phyloP scores from a whole-genome alignment of 2,329 filamentous ascomycete species.

The Akanthomyces uredinophilus region DNA sequence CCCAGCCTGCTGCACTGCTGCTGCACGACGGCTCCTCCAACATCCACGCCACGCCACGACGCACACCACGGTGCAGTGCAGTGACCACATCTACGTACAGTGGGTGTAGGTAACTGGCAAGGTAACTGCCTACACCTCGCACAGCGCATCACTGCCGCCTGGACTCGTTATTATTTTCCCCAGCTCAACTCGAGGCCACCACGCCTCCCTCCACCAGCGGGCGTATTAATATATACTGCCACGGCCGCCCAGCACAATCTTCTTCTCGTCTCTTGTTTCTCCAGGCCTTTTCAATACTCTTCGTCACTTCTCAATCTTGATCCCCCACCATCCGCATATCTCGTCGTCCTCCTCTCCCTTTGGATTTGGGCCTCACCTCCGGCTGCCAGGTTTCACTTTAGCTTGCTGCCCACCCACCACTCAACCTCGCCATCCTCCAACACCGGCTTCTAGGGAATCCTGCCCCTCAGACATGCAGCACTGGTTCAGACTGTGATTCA shows the following conservation, averaged over 20 bases:
- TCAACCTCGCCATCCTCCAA: not conserved
- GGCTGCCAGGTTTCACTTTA: conserved; percentile 2
- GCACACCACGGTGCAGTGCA: not conserved
- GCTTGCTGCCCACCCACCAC: not conserved
- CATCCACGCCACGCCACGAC: not conserved
- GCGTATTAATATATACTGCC: too few species aligned
- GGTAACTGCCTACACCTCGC: not conserved
- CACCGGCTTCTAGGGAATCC: not conserved
- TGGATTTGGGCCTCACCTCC: not conserved
- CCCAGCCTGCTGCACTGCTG: not conserved
- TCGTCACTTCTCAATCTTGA: not conserved
- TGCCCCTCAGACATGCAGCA: conserved; percentile 2
- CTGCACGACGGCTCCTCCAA: not conserved
- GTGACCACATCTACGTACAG: too few species aligned
- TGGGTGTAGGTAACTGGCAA: too few species aligned
- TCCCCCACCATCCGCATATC: not conserved
- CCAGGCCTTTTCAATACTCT: not conserved
- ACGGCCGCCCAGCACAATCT: too few species aligned
- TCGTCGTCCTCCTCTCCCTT: not conserved
- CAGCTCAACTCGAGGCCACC: too few species aligned
- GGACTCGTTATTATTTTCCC: too few species aligned
- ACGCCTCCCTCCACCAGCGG: too few species aligned
- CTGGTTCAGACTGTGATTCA: not conserved
- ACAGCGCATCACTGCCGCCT: not conserved
- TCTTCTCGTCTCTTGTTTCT: too few species aligned